Base-by-base conservation (phyloP, 129 eudicot genomes). In the Artemisia argyi region DNA sequence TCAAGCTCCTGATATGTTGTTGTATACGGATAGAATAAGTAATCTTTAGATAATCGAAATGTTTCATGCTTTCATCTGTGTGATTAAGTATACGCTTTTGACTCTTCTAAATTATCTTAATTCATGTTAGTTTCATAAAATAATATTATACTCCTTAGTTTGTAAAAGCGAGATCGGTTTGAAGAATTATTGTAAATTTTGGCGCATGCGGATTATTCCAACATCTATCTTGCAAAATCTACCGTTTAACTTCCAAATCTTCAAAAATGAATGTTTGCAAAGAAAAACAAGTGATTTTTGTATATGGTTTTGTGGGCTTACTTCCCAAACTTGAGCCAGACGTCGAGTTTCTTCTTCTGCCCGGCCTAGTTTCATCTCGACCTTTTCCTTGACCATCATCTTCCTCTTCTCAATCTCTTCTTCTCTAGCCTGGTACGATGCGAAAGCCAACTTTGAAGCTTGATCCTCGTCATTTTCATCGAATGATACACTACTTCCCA, bases 331-430 rank as follows among this genome's bases (percentile, higher is more conserved):
- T 74, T 83, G 95, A 4, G 88, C 83, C 73, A 88, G 68, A 35
- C 90, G 90, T 55, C 75, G 78, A 49, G 90, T 78, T 79, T 85
- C 83, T 71, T 83, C 84, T 65, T 88, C 90, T 5, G 95, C 90
- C 2, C 88, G 87, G 47, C 75, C 80, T 26, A 88, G 90, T 49
- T 85, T 86, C 60, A 76, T 65, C 61, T 88, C 85, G 2, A 85
- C 90, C 66, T 80, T 83, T 51, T 67, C 85, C 17, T 52, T 85
- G 63, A 63, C 50, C 44, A 32, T 22, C 91, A 52, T 85, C 85
- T 83, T 87, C 89, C 59, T 90, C 94, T 78, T 90, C 97, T 70
- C 82, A 66, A 22, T 85, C 86, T 85, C 86, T 62, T 88, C 90
- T 76, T 88, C 95, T 70, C 78, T 72, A 7, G 91, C 93, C 65